A percentile compares a stretch with the other conserved stretches of the same genome.
Conservation (phyloP, 345 rosid species). For the Ceriops decandra region DNA sequence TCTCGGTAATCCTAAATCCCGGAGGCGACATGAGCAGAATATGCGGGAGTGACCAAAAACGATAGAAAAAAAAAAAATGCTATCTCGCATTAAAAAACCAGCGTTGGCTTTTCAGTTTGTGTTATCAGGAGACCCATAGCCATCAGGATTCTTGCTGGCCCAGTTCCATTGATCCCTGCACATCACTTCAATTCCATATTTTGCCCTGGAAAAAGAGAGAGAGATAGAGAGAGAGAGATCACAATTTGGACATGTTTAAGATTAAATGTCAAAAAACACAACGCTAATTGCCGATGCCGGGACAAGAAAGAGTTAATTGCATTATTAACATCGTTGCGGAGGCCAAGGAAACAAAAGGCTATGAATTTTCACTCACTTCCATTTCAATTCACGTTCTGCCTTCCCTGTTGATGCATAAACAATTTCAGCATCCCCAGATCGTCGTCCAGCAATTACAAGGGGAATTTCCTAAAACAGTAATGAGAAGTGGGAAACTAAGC, state of each 20-base stretch:
- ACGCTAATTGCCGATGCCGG: neutral
- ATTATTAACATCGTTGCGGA: neutral
- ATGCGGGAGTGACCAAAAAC: neutral
- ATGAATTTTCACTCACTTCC: constrained; percentile 64
- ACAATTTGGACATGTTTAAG: neutral
- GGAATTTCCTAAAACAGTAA: constrained; percentile 61
- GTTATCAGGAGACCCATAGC: constrained; percentile 54
- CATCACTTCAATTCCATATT: constrained; percentile 80
- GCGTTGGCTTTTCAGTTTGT: constrained; percentile 13
- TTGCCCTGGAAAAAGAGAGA: constrained; percentile 53
- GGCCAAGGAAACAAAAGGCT: neutral
- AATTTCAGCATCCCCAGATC: constrained; percentile 82
- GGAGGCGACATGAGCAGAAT: neutral
- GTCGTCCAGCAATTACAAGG: constrained; percentile 57
- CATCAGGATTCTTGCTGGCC: constrained; percentile 92
- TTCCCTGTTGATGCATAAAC: constrained; percentile 83
- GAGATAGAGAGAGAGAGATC: neutral
- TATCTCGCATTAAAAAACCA: too few species aligned
- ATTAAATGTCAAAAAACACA: neutral
- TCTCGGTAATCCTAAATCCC: neutral
- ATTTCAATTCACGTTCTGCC: constrained; percentile 71
- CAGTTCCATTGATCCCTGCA: constrained; percentile 95
- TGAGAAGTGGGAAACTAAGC: too few species aligned
- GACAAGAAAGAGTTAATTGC: neutral
- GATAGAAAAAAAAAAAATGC: neutral